Evolutionary conservation across 345 rosid genomes (phyloP), one percentile per base, ranked within the genome.

Genomic region (Ceriops tagal): DNA sequence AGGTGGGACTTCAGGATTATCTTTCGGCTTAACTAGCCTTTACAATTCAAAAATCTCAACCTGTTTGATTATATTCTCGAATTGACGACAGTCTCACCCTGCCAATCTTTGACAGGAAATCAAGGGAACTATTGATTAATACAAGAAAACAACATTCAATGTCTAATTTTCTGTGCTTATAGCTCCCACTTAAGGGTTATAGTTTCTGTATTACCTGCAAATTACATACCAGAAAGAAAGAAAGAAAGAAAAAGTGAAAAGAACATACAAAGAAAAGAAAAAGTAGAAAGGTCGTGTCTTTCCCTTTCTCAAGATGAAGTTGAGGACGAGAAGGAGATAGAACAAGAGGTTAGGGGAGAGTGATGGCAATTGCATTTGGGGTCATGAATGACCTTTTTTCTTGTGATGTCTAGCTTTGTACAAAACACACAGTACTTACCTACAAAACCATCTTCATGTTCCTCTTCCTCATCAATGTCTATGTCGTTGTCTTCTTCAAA

Each of bases 361-460:
- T 65, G 77, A 59, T 68, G 66, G 76, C 95, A 85, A 59, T 70
- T 77, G 64, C 95, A 89, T 31, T 76, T 70, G 0, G 71, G 72
- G 2, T 85, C 84, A 65, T 89, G 95, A 68, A 85, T 35, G 32
- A 52, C 84, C 63, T 28, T 79, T 75, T 68, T 85, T 62, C 75
- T 68, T 5, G 71, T 72, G 27, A 73, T 63, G 78, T 89, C 87
- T 21, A 89, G 76, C 73, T 85, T 85, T 34, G 95, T 69, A 77
- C 95, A 86, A 66, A 80, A 82, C n/a, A 89, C 81, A 66, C 95
- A 89, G 49, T 79, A 89, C 73, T 68, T 71, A 16, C 87, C 85
- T 9, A 26, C 65, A 26, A 64, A 61, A 35, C 19, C 39, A 51
- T 73, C 74, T 5, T 65, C 79, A 13, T 2, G 53, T 10, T 64